A percentile compares a stretch with the other conserved stretches of the same genome.
Evolutionary conservation across 345 rosid species (phyloP).

Genomic region (Sisymbrium irio): DNA sequence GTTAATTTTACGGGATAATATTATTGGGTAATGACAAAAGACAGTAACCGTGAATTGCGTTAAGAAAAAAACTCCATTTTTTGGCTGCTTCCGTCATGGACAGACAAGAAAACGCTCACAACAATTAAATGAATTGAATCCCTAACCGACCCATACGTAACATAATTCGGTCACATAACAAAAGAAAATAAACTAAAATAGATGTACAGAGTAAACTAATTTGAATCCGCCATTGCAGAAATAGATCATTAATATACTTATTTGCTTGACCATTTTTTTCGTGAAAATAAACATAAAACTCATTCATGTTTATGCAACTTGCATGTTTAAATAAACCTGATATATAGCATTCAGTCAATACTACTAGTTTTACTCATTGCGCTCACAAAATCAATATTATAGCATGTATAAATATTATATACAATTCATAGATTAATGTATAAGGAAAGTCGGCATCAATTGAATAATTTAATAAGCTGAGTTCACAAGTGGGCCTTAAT

Average conservation of each 20-base stretch:
- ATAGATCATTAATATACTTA: background rate
- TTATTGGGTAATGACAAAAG: background rate
- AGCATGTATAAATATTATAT: background rate
- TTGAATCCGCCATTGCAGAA: background rate
- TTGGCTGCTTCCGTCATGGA: conserved; percentile 22
- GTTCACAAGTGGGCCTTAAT: conserved; percentile 9
- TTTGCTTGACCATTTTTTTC: background rate
- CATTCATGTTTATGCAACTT: conserved; percentile 15
- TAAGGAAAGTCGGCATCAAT: conserved; percentile 12
- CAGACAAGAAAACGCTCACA: conserved; percentile 19
- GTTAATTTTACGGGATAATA: background rate
- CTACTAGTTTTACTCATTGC: background rate
- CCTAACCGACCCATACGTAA: conserved; percentile 23
- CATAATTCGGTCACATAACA: background rate
- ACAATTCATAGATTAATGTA: background rate
- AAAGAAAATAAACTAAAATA: background rate
- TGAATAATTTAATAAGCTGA: background rate
- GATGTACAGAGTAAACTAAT: background rate
- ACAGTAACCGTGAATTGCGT: background rate
- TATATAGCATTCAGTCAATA: background rate
- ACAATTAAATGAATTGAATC: conserved; percentile 21
- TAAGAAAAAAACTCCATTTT: background rate
- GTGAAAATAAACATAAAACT: background rate
- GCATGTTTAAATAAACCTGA: background rate
- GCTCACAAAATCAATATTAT: background rate